These are phyloP conservation scores for Carnegiea gigantea DNA, from an alignment of 179 eudicot species.

Conservation along the genomic window DNA sequence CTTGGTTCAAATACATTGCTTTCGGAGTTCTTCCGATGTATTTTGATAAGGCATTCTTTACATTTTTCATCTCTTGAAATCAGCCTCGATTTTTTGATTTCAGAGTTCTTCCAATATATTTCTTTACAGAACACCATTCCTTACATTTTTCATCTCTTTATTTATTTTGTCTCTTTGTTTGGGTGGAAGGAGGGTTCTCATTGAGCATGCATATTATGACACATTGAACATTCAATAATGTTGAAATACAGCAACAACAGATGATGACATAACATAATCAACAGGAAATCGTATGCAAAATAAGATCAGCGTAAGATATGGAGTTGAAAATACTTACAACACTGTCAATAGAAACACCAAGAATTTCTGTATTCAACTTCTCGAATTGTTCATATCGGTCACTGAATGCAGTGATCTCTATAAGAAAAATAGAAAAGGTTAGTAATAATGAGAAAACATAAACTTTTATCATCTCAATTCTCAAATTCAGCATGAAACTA, in stretches of 20 bases:
- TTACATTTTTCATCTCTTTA: no score
- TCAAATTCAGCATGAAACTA: slow-evolving; percentile 30
- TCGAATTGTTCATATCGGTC: slow-evolving; percentile 86
- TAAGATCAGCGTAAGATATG: background rate
- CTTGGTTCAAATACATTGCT: no score
- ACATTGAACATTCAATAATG: background rate
- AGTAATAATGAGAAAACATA: background rate
- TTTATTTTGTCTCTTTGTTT: no score
- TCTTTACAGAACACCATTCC: no score
- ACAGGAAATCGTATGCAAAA: background rate
- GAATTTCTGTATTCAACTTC: slow-evolving; percentile 80
- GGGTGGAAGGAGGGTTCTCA: background rate
- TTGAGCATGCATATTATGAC: background rate
- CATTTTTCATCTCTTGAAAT: no score
- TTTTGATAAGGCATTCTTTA: no score
- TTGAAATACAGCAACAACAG: background rate
- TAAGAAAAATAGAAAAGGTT: slow-evolving; percentile 12
- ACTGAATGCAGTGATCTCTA: slow-evolving; percentile 98
- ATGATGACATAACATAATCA: background rate
- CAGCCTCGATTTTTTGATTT: no score
- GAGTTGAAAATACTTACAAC: slow-evolving; percentile 54
- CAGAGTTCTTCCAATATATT: no score
- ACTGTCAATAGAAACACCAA: slow-evolving; percentile 92
- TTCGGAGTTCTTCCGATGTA: no score
- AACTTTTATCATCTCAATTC: background rate